Evolutionary conservation across 2,329 filamentous ascomycete species (phyloP).

Genomic region (Paecilomyces formosus): DNA sequence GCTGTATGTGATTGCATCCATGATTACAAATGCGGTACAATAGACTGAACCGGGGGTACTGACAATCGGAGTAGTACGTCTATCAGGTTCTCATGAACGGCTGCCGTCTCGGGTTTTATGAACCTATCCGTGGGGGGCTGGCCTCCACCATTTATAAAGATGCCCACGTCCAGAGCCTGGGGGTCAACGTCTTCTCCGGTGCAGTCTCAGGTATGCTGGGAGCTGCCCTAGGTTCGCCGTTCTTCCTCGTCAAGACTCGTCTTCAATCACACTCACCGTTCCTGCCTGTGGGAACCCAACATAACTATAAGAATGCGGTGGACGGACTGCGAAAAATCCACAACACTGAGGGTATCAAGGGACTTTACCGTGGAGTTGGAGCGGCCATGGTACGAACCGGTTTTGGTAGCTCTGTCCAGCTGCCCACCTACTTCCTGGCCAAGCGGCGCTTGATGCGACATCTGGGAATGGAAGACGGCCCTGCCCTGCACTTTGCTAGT

Average conservation of each 20-base stretch:
- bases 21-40: conserved; percentile 2
- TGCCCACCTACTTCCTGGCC: conserved; percentile 97
- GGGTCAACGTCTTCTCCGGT: conserved; percentile 88
- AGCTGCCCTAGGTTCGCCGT: conserved; percentile 86
- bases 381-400: conserved; percentile 95
- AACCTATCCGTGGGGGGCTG: conserved; percentile 72
- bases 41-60: neutral
- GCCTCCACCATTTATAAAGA: conserved; percentile 66
- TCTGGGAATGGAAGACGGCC: conserved; percentile 82
- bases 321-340: conserved; percentile 82
- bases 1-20: conserved; percentile 46
- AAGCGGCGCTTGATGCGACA: conserved; percentile 79
- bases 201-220: conserved; percentile 84
- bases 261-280: conserved; percentile 91
- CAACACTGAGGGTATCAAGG: conserved; percentile 64
- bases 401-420: conserved; percentile 89
- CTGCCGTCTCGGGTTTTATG: conserved; percentile 94
- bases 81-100: conserved; percentile 97
- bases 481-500: conserved; percentile 78
- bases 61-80: conserved; percentile 55
- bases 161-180: conserved; percentile 69
- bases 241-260: conserved; percentile 96
- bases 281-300: conserved; percentile 92
- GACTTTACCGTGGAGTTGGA: conserved; percentile 81
- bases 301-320: conserved; percentile 76